Conservation (phyloP, 140 eudicot species). For the Stevia rebaudiana region DNA sequence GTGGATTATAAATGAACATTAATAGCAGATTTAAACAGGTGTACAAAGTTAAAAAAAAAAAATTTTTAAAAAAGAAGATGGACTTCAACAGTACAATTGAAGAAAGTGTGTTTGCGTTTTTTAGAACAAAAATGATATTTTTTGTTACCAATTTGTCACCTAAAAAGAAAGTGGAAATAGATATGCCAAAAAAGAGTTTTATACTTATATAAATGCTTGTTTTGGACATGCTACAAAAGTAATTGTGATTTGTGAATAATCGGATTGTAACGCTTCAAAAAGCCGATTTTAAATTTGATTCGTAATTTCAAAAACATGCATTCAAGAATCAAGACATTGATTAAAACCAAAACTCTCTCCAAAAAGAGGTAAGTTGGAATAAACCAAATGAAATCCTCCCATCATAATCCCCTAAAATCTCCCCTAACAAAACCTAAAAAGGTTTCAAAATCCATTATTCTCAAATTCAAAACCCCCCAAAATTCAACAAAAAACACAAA, state of each 20-base stretch:
- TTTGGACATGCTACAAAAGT: not conserved
- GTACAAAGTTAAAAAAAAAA: too few species aligned
- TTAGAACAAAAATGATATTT: too few species aligned
- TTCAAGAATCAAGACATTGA: not conserved
- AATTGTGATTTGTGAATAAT: not conserved
- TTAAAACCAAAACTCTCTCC: constrained; percentile 19
- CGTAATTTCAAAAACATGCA: not conserved
- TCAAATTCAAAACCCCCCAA: not conserved
- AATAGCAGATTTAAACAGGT: too few species aligned
- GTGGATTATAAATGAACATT: too few species aligned
- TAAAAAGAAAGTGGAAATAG: too few species aligned
- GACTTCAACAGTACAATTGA: too few species aligned
- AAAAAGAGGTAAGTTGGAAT: not conserved
- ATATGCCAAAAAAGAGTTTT: too few species aligned
- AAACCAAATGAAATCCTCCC: constrained; percentile 6
- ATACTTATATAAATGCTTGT: not conserved
- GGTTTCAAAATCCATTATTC: constrained; percentile 20
- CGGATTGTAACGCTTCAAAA: not conserved
- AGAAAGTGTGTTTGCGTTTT: too few species aligned
- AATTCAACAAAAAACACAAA: not conserved
- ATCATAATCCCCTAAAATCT: constrained; percentile 18
- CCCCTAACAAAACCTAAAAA: constrained; percentile 6
- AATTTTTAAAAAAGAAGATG: too few species aligned
- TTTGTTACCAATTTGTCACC: too few species aligned
- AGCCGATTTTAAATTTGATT: too few species aligned